Conservation (phyloP, 2,329 filamentous ascomycete species). For the Colletotrichum siamense region DNA sequence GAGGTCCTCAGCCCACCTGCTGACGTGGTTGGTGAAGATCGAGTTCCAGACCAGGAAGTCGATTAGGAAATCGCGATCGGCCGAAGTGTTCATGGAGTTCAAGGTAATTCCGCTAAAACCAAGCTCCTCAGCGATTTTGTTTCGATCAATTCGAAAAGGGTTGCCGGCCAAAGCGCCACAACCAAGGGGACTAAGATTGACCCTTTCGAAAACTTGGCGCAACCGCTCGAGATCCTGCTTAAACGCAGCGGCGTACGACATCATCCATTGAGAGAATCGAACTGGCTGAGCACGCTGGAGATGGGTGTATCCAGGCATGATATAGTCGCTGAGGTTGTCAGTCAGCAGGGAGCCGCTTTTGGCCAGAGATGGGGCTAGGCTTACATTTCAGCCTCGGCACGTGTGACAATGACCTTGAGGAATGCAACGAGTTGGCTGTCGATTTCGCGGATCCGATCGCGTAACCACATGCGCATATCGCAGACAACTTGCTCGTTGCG, state of each 20-base stretch:
- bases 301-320: slow-evolving; percentile 35
- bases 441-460: slow-evolving; percentile 28
- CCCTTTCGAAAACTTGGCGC: slow-evolving; percentile 25
- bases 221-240: slow-evolving; percentile 30
- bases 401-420: slow-evolving; percentile 26
- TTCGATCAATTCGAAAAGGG: slow-evolving; percentile 33
- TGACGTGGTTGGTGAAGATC: slow-evolving; percentile 74
- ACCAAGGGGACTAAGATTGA: slow-evolving; percentile 30
- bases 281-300: slow-evolving; percentile 30
- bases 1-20: slow-evolving; percentile 75
- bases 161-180: slow-evolving; percentile 31
- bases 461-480: slow-evolving; percentile 73
- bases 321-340: slow-evolving; percentile 27
- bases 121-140: slow-evolving; percentile 60
- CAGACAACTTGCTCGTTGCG: slow-evolving; percentile 78
- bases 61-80: slow-evolving; percentile 75
- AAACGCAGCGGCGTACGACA: slow-evolving; percentile 28
- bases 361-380: slow-evolving; percentile 21
- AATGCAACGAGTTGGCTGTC: slow-evolving; percentile 28
- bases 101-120: slow-evolving; percentile 72
- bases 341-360: slow-evolving; percentile 23
- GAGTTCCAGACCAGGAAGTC: slow-evolving; percentile 75
- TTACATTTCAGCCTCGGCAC: slow-evolving; percentile 33
- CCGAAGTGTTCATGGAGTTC: slow-evolving; percentile 75
- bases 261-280: slow-evolving; percentile 26